Base-by-base conservation (phyloP, 176 grass and related monocot genomes). In the Dactylis glomerata region DNA sequence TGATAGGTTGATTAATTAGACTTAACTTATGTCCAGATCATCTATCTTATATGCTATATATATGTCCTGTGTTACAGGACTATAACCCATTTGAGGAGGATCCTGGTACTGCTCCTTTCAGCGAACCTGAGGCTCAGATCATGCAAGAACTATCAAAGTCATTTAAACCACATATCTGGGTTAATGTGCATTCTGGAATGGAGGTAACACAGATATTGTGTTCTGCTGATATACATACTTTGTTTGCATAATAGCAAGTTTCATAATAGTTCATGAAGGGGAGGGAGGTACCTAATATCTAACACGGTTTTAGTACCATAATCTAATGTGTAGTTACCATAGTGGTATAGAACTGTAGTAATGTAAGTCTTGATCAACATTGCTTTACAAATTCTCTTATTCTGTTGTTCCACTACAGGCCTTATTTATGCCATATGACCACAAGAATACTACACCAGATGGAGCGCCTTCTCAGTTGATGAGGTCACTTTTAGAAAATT, bases 341-440 rank as follows among this genome's bases (percentile, higher is more conserved):
- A 42, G 59, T 46, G 52, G 24, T 70, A 36, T 45, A 44, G 20
- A 82, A 52, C 63, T 14, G 12, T 63, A 55, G 32, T 15, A 26
- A 82, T 69, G 56, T 81, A 50, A 44, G 40, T 51, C 6, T 72
- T 52, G 42, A 22, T 63, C 23, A 2, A 55, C 82, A 20, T 20
- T 51, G 6, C 34, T 28, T 72, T 47, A 47, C 69, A 68, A 38
- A 68, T 65, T 67, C 33, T 50, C 6, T 31, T 14, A 47, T 87
- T 73, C 55, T 68, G 26, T 2, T 54, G 32, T 68, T 83, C 34
- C 83, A 81, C 79, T 32, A 30, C 79, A 99, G 96, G 96, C 96
- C 69, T 88, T 99, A 63, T 99, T 99, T 87, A 94, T 96, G 96
- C 93, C 96, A 78, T 99, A 99, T 85, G 96, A 99, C 90, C 96